Evolutionary conservation across 73 alveolate genomes (phyloP).

Genomic region (Blepharisma stoltei): DNA sequence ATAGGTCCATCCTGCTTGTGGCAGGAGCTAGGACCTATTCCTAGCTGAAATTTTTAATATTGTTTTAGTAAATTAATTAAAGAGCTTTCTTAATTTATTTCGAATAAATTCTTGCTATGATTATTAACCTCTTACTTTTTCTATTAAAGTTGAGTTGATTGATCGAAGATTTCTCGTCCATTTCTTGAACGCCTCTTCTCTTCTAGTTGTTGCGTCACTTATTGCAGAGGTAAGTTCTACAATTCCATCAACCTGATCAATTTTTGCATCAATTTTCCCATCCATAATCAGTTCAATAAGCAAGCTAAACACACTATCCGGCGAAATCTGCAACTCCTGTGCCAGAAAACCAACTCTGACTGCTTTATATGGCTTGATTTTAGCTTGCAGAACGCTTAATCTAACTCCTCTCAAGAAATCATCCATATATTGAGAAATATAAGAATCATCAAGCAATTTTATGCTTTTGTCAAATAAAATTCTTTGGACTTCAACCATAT

Average conservation of each 20-base stretch:
- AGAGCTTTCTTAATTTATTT: too few species aligned
- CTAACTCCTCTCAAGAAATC: constrained; percentile 67
- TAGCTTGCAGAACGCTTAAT: constrained; percentile 46
- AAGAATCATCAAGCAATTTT: constrained; percentile 52
- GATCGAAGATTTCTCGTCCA: constrained; percentile 13
- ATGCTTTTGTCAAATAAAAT: constrained; percentile 38
- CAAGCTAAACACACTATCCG: constrained; percentile 45
- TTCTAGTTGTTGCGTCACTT: neutral
- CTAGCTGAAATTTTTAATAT: too few species aligned
- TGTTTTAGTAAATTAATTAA: too few species aligned
- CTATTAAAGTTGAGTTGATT: neutral
- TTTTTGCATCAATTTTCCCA: constrained; percentile 62
- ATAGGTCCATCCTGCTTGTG: too few species aligned
- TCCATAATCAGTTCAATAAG: constrained; percentile 66
- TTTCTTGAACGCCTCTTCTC: constrained; percentile 13
- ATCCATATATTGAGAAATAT: constrained; percentile 49
- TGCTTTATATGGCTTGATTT: constrained; percentile 60
- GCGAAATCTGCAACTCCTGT: constrained; percentile 43
- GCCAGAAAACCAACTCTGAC: constrained; percentile 51
- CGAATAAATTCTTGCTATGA: too few species aligned
- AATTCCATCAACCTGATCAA: constrained; percentile 48
- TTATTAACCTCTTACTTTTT: constrained; percentile 15
- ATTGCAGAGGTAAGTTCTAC: neutral
- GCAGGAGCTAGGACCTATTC: too few species aligned
- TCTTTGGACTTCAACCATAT: constrained; percentile 46